These are phyloP conservation scores for Echinosophora koreensis DNA, from an alignment of 306 rosid species.

Conservation along the genomic window DNA sequence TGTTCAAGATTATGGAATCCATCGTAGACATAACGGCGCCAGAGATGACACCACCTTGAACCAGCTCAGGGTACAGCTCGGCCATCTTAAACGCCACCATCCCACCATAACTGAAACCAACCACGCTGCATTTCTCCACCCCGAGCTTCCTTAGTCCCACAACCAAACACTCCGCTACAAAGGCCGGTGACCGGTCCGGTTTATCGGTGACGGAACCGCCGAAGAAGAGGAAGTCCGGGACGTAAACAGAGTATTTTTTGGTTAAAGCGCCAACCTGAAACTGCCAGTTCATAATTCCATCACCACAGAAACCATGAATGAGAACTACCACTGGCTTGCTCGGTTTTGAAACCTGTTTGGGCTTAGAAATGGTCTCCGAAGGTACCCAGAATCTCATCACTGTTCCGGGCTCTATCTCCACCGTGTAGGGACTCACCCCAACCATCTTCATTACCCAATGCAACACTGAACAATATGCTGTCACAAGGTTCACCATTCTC, in stretches of 20 bases:
- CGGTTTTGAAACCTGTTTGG: conserved; percentile 44
- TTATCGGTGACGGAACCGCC: conserved; percentile 74
- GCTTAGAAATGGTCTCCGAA: conserved; percentile 45
- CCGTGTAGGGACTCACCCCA: conserved; percentile 59
- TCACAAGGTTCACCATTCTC: conserved; percentile 68
- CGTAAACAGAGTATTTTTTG: conserved; percentile 68
- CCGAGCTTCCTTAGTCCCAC: conserved; percentile 68
- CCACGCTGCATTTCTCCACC: conserved; percentile 70
- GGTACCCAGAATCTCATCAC: conserved; percentile 78
- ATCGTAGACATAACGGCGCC: conserved; percentile 64
- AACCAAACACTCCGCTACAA: conserved; percentile 86
- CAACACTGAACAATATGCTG: conserved; percentile 49
- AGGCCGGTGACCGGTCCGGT: conserved; percentile 58
- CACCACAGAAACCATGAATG: conserved; percentile 79
- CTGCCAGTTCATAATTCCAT: conserved; percentile 80
- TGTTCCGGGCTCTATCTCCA: conserved; percentile 75
- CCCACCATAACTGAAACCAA: conserved; percentile 90
- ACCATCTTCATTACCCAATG: conserved; percentile 65
- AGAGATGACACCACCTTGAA: conserved; percentile 56
- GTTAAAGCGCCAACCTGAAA: conserved; percentile 65
- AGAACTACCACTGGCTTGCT: conserved; percentile 73
- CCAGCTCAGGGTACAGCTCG: conserved; percentile 66
- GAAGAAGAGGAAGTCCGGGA: conserved; percentile 85
- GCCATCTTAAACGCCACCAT: conserved; percentile 83
- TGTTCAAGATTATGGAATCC: conserved; percentile 43